phyloP scores from a whole-genome alignment of 192 early-diverging fungal genomes.

The Coemansia sp. region DNA sequence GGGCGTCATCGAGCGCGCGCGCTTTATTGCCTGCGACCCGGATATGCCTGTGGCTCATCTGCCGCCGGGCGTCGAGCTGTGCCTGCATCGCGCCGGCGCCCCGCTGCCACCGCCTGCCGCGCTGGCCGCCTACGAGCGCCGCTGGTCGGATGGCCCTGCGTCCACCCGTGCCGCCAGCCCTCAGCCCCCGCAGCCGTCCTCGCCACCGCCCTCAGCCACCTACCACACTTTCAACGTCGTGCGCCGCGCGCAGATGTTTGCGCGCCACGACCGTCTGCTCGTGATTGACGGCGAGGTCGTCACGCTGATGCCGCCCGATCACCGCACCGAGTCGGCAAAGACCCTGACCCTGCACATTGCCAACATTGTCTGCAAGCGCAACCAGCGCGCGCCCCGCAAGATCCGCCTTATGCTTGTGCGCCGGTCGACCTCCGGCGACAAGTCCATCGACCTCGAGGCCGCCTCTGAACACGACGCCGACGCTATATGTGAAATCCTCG shows the following conservation, averaged over 20 bases:
- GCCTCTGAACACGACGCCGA: constrained; percentile 56
- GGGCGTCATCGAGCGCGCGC: constrained; percentile 70
- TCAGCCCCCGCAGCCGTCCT: background rate
- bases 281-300: constrained; percentile 95
- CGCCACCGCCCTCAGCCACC: constrained; percentile 13
- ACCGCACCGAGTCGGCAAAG: constrained; percentile 81
- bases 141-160: background rate
- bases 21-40: constrained; percentile 66
- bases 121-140: constrained; percentile 4
- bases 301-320: constrained; percentile 81
- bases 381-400: constrained; percentile 64
- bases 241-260: constrained; percentile 82
- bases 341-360: constrained; percentile 70
- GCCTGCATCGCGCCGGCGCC: constrained; percentile 36
- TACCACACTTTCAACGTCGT: constrained; percentile 81
- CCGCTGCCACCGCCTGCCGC: constrained; percentile 10
- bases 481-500: constrained; percentile 43
- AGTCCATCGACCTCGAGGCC: constrained; percentile 79
- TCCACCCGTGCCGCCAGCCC: background rate
- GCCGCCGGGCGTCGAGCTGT: constrained; percentile 33
- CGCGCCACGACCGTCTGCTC: constrained; percentile 81
- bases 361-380: constrained; percentile 67
- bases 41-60: constrained; percentile 73
- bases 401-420: constrained; percentile 67
- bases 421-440: constrained; percentile 56